Base-by-base conservation (phyloP, 805 yeast species). In the Kazachstania kunashirensis region DNA sequence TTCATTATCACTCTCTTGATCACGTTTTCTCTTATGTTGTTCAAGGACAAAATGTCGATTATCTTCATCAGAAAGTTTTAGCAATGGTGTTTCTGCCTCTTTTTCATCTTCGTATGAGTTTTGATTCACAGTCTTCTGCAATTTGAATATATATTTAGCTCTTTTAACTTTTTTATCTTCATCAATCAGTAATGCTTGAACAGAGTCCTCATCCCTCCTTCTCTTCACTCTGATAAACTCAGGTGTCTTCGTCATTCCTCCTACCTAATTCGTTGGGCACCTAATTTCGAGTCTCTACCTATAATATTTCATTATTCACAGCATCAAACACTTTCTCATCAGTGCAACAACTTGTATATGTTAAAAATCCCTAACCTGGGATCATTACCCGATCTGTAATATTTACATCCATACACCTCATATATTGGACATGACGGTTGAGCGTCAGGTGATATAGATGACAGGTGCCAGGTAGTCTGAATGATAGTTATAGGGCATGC, bases 131-230 rank as follows among this genome's bases (percentile, higher is more conserved):
- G 76, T 71, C 45, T 69, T 56, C 5, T 74, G 68, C 8, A 73
- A 53, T 44, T 64, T 67, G 62, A 75, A 65, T 42, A 74, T 49
- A 57, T 47, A 53, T 33, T 44, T 55, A 7, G 54, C 48, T 37
- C 47, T 50, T 33, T 49, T 59, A 66, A 32, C 64, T 44, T 40
- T 52, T 44, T 37, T 57, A 41, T 35, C 58, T 47, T 46, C 65
- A 38, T 50, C 67, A 25, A 57, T 47, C 26, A 62, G 48, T 49
- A 88, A 67, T 1, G 96, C 95, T 47, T 83, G 85, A 17, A 89
- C 66, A 2, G 96, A 95, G 47, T 84, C 96, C 50, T 85, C 92
- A 36, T 75, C 78, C 41, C 96, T 69, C 52, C 81, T 80, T 40
- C 97, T 71, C 59, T 92, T 89, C 54, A 89, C 82, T 41, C 96